Evolutionary conservation across 495 filamentous ascomycete genomes (phyloP).

Genomic region (Zalerion maritima): DNA sequence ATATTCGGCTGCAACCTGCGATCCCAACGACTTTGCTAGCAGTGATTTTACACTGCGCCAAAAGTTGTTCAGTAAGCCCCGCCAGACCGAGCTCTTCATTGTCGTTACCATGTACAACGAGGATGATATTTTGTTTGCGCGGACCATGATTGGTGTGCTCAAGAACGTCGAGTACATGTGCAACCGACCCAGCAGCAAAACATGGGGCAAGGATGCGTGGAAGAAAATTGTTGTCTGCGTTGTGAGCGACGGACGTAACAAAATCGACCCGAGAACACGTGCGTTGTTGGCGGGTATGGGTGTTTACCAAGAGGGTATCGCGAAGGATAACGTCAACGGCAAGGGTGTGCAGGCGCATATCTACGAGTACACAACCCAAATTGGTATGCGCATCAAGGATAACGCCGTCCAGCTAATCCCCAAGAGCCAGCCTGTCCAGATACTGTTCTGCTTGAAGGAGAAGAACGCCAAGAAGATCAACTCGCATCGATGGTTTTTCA

Average conservation of each 20-base stretch:
- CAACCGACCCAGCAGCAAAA: conserved; percentile 76
- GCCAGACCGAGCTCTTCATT: conserved; percentile 95
- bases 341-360: conserved; percentile 98
- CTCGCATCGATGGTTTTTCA: conserved; percentile 98
- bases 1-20: conserved; percentile 93
- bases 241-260: conserved; percentile 93
- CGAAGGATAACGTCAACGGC: conserved; percentile 92
- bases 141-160: conserved; percentile 94
- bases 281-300: conserved; percentile 87
- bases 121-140: conserved; percentile 89
- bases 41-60: conserved; percentile 90
- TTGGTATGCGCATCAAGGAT: conserved; percentile 76
- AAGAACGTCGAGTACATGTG: conserved; percentile 99
- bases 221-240: conserved; percentile 99
- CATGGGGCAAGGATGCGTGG: conserved; percentile 98
- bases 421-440: conserved; percentile 71
- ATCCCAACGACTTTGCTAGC: conserved; percentile 73
- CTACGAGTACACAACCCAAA: conserved; percentile 97
- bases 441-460: conserved; percentile 98
- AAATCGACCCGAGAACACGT: conserved; percentile 87
- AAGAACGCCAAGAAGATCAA: conserved; percentile 99
- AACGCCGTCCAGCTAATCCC: conserved; percentile 71
- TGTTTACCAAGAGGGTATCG: conserved; percentile 96
- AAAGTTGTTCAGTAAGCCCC: conserved; percentile 79
- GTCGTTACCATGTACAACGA: conserved; percentile 99